phyloP scores from a whole-genome alignment of 148 eudicot genomes.

The Polygonum aviculare region DNA sequence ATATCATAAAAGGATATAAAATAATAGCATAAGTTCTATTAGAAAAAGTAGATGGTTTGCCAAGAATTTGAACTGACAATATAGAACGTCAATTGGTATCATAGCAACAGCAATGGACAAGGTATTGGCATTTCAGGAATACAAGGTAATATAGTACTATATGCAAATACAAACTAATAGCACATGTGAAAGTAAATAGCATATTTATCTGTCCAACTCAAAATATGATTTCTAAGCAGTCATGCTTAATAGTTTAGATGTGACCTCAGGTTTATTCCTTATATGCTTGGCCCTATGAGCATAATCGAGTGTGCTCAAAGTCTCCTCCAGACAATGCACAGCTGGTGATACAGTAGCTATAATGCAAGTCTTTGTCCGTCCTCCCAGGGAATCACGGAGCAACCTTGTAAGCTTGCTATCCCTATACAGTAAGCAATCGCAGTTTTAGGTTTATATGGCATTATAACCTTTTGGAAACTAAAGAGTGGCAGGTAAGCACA shows the following conservation, averaged over 20 bases:
- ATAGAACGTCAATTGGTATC: background rate
- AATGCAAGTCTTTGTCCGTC: constrained; percentile 89
- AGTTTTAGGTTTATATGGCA: background rate
- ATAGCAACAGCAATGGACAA: background rate
- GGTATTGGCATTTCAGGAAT: too few relatives aligned
- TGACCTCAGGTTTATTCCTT: constrained; percentile 85
- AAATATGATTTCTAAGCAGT: background rate
- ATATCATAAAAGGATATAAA: too few relatives aligned
- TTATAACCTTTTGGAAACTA: background rate
- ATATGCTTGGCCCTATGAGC: constrained; percentile 92
- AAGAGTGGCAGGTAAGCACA: background rate
- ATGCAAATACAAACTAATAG: background rate
- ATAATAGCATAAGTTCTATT: too few relatives aligned
- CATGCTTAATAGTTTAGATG: background rate
- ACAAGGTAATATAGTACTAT: background rate
- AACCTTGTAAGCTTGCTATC: constrained; percentile 95
- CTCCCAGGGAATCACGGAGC: constrained; percentile 88
- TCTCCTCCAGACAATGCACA: constrained; percentile 90
- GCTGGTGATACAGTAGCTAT: constrained; percentile 97
- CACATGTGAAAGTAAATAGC: background rate
- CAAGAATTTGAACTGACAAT: background rate
- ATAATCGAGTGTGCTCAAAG: constrained; percentile 85
- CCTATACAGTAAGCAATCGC: constrained; percentile 22
- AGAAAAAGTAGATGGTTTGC: background rate
- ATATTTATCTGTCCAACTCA: background rate